These are phyloP conservation scores for Trichoderma lentiforme DNA, from an alignment of 2,329 filamentous ascomycete genomes.

Conservation along the genomic window DNA sequence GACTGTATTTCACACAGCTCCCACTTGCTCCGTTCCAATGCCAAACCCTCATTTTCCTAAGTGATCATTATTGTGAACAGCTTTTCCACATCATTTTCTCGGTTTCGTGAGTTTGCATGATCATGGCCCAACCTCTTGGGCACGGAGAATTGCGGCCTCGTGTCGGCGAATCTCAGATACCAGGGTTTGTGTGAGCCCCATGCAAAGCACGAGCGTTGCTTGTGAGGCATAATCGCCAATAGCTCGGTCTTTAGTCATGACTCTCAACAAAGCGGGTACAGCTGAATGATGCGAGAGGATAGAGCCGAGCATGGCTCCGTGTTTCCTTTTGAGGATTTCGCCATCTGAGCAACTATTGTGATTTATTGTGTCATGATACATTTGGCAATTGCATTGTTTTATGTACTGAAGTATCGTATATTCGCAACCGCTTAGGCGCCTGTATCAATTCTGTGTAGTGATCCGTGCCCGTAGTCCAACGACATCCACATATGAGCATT, in stretches of 20 bases:
- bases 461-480: not conserved
- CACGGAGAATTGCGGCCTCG: conserved; percentile 11
- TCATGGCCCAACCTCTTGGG: not conserved
- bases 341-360: not conserved
- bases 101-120: not conserved
- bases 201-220: not conserved
- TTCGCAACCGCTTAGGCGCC: not conserved
- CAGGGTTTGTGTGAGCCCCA: conserved; percentile 4
- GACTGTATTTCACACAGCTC: not conserved
- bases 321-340: not conserved
- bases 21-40: not conserved
- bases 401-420: not conserved
- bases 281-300: not conserved
- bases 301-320: conserved; percentile 11
- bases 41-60: not conserved
- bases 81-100: not conserved
- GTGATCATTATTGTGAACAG: accelerated
- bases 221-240: not conserved
- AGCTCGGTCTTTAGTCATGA: conserved; percentile 12
- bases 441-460: not conserved
- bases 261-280: conserved; percentile 7
- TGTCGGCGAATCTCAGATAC: conserved; percentile 6
- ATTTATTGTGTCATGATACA: not conserved
- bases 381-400: not conserved
- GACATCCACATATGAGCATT: not conserved